Evolutionary conservation across 108 stramenopile species (phyloP).

Genomic region (Nitzschia sp.): DNA sequence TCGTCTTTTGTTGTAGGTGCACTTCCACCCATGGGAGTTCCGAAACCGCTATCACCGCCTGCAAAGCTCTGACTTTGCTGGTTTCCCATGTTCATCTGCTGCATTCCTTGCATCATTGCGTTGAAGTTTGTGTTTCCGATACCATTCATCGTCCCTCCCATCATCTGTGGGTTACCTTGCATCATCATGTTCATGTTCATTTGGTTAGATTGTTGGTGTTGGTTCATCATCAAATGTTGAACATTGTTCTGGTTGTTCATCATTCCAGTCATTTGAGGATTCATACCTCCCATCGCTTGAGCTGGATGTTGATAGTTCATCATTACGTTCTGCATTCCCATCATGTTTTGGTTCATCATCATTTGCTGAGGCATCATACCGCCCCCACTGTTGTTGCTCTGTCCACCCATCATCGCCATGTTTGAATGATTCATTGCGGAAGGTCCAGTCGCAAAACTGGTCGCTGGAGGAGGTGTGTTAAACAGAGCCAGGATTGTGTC

Average conservation of each 20-base stretch:
- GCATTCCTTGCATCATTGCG: conserved; percentile 34
- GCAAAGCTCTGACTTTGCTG: background rate
- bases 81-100: conserved; percentile 10
- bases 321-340: conserved; percentile 30
- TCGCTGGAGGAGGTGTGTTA: conserved; percentile 36
- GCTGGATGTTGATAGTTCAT: background rate
- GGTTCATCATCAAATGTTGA: conserved; percentile 31
- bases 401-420: conserved; percentile 36
- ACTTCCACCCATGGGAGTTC: conserved; percentile 43
- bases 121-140: conserved; percentile 15
- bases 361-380: conserved; percentile 7
- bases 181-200: conserved; percentile 40
- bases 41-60: conserved; percentile 41
- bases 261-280: background rate
- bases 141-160: conserved; percentile 35
- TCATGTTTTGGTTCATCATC: conserved; percentile 31
- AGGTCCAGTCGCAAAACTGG: conserved; percentile 15
- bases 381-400: conserved; percentile 30
- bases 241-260: conserved; percentile 29
- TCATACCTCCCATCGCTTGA: background rate
- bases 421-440: background rate
- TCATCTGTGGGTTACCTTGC: conserved; percentile 27
- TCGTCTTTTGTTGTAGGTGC: conserved; percentile 26
- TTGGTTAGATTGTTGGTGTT: conserved; percentile 27
- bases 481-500: conserved; percentile 77